phyloP scores from a whole-genome alignment of 768 basidiomycete species.

The Termitomyces sp. region DNA sequence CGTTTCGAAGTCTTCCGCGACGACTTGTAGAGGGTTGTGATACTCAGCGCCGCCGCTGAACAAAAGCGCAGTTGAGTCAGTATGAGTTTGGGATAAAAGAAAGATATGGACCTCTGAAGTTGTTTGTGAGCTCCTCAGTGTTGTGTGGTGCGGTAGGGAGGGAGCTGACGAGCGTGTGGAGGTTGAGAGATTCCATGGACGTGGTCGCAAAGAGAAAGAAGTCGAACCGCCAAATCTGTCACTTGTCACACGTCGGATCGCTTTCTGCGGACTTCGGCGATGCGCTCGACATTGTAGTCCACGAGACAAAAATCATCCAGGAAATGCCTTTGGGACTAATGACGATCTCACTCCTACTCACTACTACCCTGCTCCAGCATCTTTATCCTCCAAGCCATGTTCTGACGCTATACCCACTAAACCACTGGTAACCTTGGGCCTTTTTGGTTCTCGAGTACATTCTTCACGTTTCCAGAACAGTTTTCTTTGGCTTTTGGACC shows the following conservation, averaged over 20 bases:
- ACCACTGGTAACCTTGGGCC: no score
- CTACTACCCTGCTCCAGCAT: no score
- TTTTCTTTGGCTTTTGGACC: no score
- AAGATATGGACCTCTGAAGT: slow-evolving; percentile 62
- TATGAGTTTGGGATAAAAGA: slow-evolving; percentile 16
- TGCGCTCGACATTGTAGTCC: not conserved
- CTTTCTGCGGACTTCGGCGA: not conserved
- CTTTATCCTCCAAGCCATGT: no score
- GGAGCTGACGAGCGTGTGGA: slow-evolving; percentile 74
- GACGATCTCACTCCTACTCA: no score
- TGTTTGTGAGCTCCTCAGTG: slow-evolving; percentile 76
- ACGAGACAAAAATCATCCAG: no score
- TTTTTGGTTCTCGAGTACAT: no score
- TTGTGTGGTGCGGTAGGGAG: slow-evolving; percentile 69
- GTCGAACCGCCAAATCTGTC: slow-evolving; percentile 1
- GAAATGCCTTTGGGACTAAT: no score
- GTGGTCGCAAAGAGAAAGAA: slow-evolving; percentile 15
- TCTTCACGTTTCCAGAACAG: no score
- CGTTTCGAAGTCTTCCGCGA: slow-evolving; percentile 73
- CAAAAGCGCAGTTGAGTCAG: slow-evolving; percentile 5
- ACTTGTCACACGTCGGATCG: not conserved
- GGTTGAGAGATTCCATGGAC: slow-evolving; percentile 78
- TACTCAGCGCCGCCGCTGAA: slow-evolving; percentile 75
- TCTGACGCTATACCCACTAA: no score
- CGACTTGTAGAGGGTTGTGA: slow-evolving; percentile 80